Base-by-base conservation (phyloP, 352 stramenopile species). In the Globisporangium recalcitrans region DNA sequence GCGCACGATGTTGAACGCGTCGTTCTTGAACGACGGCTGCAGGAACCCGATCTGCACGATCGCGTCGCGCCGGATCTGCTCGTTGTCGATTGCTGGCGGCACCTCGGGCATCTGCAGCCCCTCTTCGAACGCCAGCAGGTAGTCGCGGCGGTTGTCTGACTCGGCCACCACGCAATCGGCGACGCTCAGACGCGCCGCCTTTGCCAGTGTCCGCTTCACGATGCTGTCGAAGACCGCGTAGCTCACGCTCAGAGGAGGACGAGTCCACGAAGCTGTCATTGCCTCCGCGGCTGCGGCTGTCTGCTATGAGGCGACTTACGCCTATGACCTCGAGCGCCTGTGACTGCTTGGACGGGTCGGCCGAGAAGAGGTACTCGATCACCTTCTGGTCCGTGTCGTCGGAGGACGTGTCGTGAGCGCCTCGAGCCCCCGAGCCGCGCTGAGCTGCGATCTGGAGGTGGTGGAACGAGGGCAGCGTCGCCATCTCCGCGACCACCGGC, bases 321-420 rank as follows among this genome's bases (percentile, higher is more conserved):
- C 62, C 68, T 21, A 78, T 64, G 5, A 32, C 48, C 11, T 71
- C 58, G 19, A 78, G 58, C 2, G 71, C 71, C 22, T 63, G 31
- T 14, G 62, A 56, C 21, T 75, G 71, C 63, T 72, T 75, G 42
- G 26, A 51, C 19, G 62, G 52, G 34, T 78, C 65, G 36, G 46
- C 57, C 14, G 65, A 78, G 52, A 75, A 78, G 21, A 78, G 40
- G 62, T 69, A 75, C 42, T 78, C 68, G 61, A 75, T 51, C 16
- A 69, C 57, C 63, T 73, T 75, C 38, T 58, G 49, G 59, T 65
- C 59, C n/a, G 52, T 62, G 40, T 56, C 56, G 27, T 34, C 69
- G 52, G 34, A 72, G 61, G 21, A 62, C 29, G 42, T 67, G 13
- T 63, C 52, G 47, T 65, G 54, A 31, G 27, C 27, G n/a, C 60